These are phyloP conservation scores for Suillus subluteus DNA, from an alignment of 768 basidiomycete genomes.

Conservation along the genomic window DNA sequence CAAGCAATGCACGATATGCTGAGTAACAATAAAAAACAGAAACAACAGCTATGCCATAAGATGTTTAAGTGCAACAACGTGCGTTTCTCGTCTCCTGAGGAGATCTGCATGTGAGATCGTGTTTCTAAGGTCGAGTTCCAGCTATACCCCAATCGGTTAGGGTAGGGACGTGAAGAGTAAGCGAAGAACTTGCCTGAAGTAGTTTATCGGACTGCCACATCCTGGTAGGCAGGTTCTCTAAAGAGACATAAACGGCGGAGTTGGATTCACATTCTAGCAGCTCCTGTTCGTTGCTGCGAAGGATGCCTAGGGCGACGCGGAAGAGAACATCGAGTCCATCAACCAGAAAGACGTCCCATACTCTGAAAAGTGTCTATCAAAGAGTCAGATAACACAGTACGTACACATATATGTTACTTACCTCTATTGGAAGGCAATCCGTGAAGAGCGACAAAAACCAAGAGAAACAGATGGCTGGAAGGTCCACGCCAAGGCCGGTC, in stretches of 20 bases:
- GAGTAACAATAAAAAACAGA: not conserved
- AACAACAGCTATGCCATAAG: conserved; percentile 37
- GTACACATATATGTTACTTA: conserved; percentile 36
- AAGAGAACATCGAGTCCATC: conserved; percentile 92
- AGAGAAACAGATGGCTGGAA: conserved; percentile 95
- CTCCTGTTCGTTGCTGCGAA: conserved; percentile 83
- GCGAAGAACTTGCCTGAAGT: conserved; percentile 64
- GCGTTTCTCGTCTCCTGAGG: conserved; percentile 53
- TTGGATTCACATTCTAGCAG: conserved; percentile 84
- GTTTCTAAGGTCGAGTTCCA: conserved; percentile 59
- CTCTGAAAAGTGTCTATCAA: conserved; percentile 83
- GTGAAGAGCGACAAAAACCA: conserved; percentile 98
- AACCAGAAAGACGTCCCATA: conserved; percentile 95
- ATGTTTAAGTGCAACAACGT: conserved; percentile 49
- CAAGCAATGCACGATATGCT: not conserved
- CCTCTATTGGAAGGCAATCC: conserved; percentile 94
- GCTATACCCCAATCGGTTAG: conserved; percentile 33
- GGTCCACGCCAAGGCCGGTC: conserved; percentile 80
- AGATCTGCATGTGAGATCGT: conserved; percentile 59
- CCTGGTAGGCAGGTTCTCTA: conserved; percentile 88
- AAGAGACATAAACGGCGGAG: conserved; percentile 84
- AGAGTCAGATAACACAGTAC: conserved; percentile 10
- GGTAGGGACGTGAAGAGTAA: not conserved
- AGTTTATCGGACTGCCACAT: conserved; percentile 95
- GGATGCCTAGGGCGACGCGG: conserved; percentile 85